These are phyloP conservation scores for Yamadazyma insecticola DNA, from an alignment of 805 yeast genomes.

Conservation along the genomic window DNA sequence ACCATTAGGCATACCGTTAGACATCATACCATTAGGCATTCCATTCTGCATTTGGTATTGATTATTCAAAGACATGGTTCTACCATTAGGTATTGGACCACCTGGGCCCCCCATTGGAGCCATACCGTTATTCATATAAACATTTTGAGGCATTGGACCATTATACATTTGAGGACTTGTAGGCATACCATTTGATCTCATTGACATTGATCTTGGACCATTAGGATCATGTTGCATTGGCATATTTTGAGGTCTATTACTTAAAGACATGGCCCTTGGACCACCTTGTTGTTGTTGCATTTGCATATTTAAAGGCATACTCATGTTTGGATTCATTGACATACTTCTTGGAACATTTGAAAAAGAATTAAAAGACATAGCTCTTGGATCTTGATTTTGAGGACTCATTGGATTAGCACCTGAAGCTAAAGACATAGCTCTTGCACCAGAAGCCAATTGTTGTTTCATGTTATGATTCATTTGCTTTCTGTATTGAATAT, in stretches of 20 bases:
- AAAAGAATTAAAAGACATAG: conserved; percentile 15
- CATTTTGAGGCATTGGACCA: conserved; percentile 2
- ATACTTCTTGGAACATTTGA: conserved; percentile 13
- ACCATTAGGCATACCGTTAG: conserved; percentile 1
- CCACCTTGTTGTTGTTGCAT: no score
- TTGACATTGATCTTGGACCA: conserved; percentile 11
- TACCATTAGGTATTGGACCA: conserved; percentile 1
- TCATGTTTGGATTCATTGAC: conserved; percentile 10
- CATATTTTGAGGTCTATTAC: conserved; percentile 11
- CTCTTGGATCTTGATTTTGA: conserved; percentile 24
- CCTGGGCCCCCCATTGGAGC: conserved; percentile 4
- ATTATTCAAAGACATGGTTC: conserved; percentile 1
- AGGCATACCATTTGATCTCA: conserved; percentile 2
- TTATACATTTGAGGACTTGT: conserved; percentile 4
- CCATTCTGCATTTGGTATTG: conserved; percentile 5
- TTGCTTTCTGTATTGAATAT: conserved; percentile 64
- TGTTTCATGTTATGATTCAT: conserved; percentile 64
- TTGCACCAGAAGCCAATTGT: conserved; percentile 43
- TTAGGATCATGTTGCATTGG: conserved; percentile 5
- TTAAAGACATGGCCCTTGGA: conserved; percentile 27
- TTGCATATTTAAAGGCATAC: not conserved
- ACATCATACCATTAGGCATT: conserved; percentile 2
- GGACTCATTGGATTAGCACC: conserved; percentile 27
- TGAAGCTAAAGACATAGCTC: conserved; percentile 38
- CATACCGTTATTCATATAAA: conserved; percentile 3